Conservation (phyloP, 768 basidiomycete genomes). For the Fistulinella prunicolor region DNA sequence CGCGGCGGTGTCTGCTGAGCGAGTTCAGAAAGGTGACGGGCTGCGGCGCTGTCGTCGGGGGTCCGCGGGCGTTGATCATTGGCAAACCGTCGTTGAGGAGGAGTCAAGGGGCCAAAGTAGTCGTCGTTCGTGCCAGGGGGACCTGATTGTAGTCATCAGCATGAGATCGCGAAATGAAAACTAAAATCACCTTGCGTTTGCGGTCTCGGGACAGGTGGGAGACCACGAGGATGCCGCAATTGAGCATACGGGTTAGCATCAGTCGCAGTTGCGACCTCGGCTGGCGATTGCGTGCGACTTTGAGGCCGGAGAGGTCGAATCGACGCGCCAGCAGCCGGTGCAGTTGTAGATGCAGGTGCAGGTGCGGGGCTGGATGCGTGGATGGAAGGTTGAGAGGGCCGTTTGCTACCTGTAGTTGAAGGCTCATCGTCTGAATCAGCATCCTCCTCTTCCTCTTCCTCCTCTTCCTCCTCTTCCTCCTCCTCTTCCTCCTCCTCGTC, state of each 20-base stretch:
- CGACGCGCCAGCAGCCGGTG: conserved; percentile 13
- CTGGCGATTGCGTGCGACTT: conserved; percentile 31
- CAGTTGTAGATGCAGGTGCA: conserved; percentile 16
- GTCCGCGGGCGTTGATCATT: conserved; percentile 58
- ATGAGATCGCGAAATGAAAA: neutral
- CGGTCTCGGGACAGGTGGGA: conserved; percentile 61
- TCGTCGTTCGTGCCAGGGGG: conserved; percentile 45
- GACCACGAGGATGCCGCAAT: conserved; percentile 54
- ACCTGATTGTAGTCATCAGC: conserved; percentile 15
- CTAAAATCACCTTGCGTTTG: conserved; percentile 42
- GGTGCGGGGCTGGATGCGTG: conserved; percentile 21
- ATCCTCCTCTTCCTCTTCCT: conserved; percentile 62
- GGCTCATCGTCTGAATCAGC: conserved; percentile 60
- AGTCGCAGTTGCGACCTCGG: conserved; percentile 28
- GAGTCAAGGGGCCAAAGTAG: conserved; percentile 29
- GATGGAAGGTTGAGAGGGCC: conserved; percentile 23
- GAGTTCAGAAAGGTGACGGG: conserved; percentile 55
- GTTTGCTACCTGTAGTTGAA: conserved; percentile 32
- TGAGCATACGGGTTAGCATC: conserved; percentile 43
- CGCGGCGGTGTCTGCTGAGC: conserved; percentile 49
- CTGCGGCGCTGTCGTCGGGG: conserved; percentile 53
- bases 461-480: conserved; percentile 78
- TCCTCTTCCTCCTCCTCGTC: conserved; percentile 82
- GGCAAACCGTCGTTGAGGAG: conserved; percentile 45
- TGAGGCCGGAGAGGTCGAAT: conserved; percentile 29